Conservation (phyloP, 2,329 filamentous ascomycete species). For the Ceratocystis destructans region DNA sequence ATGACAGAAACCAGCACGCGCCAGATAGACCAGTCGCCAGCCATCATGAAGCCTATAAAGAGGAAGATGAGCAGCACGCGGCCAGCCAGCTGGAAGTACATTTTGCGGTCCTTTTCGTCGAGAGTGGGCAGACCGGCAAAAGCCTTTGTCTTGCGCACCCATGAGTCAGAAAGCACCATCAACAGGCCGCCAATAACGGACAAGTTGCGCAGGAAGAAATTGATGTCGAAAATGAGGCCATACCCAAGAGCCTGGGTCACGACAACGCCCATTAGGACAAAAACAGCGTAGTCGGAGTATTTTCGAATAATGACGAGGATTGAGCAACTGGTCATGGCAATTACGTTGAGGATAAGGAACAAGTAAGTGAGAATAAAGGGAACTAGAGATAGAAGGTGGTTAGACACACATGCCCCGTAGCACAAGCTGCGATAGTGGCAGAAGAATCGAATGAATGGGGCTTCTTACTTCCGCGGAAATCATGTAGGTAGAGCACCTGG, state of each 20-base stretch:
- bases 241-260: constrained; percentile 90
- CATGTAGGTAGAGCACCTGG: constrained; percentile 81
- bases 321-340: constrained; percentile 76
- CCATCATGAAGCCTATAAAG: constrained; percentile 92
- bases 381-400: constrained; percentile 39
- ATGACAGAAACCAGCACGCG: constrained; percentile 71
- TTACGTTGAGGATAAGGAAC: constrained; percentile 81
- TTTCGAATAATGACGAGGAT: constrained; percentile 79
- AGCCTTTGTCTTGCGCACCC: constrained; percentile 94
- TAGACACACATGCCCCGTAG: neutral
- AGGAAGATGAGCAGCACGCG: constrained; percentile 94
- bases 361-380: constrained; percentile 77
- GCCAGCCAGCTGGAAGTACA: constrained; percentile 98
- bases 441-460: no score
- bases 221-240: constrained; percentile 94
- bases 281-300: constrained; percentile 85
- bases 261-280: constrained; percentile 79
- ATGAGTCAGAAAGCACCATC: constrained; percentile 96
- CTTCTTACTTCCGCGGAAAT: constrained; percentile 79
- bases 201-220: constrained; percentile 98
- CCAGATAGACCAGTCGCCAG: constrained; percentile 83
- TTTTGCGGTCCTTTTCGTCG: constrained; percentile 99
- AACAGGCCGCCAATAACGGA: constrained; percentile 93
- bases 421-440: no score
- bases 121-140: constrained; percentile 87